Conservation (phyloP, 2,329 filamentous ascomycete species). For the Xylariaceae sp. region DNA sequence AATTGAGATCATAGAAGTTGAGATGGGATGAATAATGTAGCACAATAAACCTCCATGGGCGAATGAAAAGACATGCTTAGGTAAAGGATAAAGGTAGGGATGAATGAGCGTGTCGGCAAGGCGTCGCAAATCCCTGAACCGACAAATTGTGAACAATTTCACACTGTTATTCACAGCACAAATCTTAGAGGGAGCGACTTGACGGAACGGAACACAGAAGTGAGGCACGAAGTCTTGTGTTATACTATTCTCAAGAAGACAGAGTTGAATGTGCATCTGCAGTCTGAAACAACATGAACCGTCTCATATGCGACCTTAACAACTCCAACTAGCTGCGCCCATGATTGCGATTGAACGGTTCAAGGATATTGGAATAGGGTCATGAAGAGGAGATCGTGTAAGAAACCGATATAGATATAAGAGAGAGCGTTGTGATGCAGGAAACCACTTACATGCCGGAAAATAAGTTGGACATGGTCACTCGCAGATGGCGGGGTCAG, state of each 20-base stretch:
- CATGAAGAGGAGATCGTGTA: neutral
- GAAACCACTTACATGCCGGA: conserved; percentile 62
- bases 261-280: neutral
- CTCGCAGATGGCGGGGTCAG: conserved; percentile 34
- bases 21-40: neutral
- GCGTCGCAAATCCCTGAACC: neutral
- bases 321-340: neutral
- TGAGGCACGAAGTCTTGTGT: neutral
- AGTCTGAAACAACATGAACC: conserved; percentile 2
- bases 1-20: too few relatives aligned
- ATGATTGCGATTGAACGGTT: conserved; percentile 10
- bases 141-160: conserved; percentile 4
- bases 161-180: neutral
- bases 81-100: neutral
- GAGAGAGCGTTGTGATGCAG: too few relatives aligned
- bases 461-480: conserved; percentile 65
- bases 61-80: neutral
- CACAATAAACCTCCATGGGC: neutral
- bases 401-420: too few relatives aligned
- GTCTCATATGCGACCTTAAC: conserved; percentile 3
- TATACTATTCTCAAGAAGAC: neutral
- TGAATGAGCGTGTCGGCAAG: neutral
- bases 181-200: neutral
- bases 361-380: neutral
- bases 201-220: neutral